Percentiles rank a stretch among this genome's conserved stretches.
These are phyloP conservation scores for Blastobotrys elegans DNA, from an alignment of 1,139 yeast species.

Conservation along the genomic window DNA sequence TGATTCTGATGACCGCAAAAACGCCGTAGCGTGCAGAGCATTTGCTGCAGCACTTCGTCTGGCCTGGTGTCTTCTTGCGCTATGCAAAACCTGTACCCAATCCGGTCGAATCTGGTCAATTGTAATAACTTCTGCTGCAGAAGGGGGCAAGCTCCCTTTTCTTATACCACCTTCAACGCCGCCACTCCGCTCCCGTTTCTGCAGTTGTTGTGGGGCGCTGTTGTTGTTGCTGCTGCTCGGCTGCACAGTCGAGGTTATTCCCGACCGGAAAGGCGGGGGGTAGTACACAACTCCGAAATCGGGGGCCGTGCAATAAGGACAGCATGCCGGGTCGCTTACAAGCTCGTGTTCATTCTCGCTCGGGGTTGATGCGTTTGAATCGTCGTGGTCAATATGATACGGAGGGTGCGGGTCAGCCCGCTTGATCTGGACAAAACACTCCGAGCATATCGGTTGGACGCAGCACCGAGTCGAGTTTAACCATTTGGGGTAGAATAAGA, in stretches of 20 bases:
- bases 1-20: conserved; percentile 35
- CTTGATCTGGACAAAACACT: conserved; percentile 94
- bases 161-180: too few species aligned
- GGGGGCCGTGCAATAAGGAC: conserved; percentile 90
- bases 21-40: conserved; percentile 82
- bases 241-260: conserved; percentile 6
- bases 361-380: conserved; percentile 14
- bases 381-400: conserved; percentile 45
- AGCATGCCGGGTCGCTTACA: conserved; percentile 80
- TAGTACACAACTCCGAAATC: conserved; percentile 80
- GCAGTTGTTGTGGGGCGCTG: not conserved
- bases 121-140: conserved; percentile 45
- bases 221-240: not conserved
- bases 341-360: conserved; percentile 31
- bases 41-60: conserved; percentile 90
- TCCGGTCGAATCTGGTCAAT: conserved; percentile 85
- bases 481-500: conserved; percentile 74
- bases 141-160: conserved; percentile 27
- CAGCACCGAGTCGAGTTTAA: conserved; percentile 87
- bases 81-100: conserved; percentile 71
- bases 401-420: conserved; percentile 95
- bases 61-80: conserved; percentile 74
- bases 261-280: conserved; percentile 43
- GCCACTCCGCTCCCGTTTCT: too few species aligned
- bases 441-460: conserved; percentile 88